phyloP scores from a whole-genome alignment of 805 yeast species.

The Isabelozyma pseudorhagii region DNA sequence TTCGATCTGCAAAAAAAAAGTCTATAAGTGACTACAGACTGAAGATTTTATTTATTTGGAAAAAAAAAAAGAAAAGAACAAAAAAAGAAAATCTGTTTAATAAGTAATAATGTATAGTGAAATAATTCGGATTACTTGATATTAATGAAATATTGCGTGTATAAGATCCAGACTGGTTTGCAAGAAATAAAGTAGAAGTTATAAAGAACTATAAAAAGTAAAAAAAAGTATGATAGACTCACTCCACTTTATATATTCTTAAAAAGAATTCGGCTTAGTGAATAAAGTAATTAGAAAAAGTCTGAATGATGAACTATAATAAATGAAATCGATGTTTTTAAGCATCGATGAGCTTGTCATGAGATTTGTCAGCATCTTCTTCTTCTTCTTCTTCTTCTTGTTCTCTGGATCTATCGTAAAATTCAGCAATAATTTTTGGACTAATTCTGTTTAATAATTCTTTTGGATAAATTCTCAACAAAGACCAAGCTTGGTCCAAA shows the following conservation, averaged over 20 bases:
- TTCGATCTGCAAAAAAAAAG: neutral
- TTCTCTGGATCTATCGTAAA: constrained; percentile 85
- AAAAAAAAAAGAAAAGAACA: no score
- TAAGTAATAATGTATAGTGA: no score
- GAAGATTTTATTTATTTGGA: no score
- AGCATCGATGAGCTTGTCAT: constrained; percentile 40
- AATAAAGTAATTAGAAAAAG: neutral
- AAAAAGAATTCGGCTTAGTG: neutral
- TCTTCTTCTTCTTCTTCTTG: constrained; percentile 53
- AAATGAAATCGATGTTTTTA: constrained; percentile 8
- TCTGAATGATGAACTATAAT: neutral
- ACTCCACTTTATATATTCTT: neutral
- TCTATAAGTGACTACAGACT: neutral
- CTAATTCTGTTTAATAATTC: constrained; percentile 98
- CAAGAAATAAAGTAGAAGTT: constrained; percentile 3
- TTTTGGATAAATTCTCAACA: constrained; percentile 97
- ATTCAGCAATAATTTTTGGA: constrained; percentile 93
- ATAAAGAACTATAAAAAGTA: constrained; percentile 1
- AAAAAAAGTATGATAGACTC: neutral
- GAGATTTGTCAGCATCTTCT: constrained; percentile 28
- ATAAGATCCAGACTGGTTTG: neutral
- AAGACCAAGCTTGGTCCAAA: constrained; percentile 96
- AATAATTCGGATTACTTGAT: no score
- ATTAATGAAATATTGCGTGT: neutral
- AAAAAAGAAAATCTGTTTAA: no score